These are phyloP conservation scores for Xylaria venustula DNA, from an alignment of 495 filamentous ascomycete species.

Conservation along the genomic window DNA sequence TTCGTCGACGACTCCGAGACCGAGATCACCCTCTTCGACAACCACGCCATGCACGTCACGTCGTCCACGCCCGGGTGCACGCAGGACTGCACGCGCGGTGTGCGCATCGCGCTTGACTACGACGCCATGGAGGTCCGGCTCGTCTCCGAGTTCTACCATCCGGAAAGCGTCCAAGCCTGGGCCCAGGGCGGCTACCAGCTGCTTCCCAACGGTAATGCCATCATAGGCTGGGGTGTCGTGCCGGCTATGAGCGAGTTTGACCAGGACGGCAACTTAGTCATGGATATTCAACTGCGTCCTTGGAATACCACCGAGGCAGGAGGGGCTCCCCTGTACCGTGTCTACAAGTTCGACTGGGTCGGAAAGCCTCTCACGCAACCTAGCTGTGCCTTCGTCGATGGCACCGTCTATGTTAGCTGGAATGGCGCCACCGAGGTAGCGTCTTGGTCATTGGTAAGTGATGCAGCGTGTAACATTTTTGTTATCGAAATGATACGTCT, in stretches of 20 bases:
- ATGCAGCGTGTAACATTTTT: too few species aligned
- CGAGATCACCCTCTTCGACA: constrained; percentile 55
- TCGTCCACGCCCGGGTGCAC: constrained; percentile 38
- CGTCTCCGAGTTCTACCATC: constrained; percentile 30
- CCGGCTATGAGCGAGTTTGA: constrained; percentile 55
- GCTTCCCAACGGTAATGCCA: constrained; percentile 49
- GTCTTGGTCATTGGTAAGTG: constrained; percentile 20
- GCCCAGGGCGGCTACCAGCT: constrained; percentile 62
- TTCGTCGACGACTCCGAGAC: constrained; percentile 44
- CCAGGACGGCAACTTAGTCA: constrained; percentile 45
- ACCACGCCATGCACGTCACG: constrained; percentile 52
- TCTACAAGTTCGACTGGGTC: constrained; percentile 28
- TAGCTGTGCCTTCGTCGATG: constrained; percentile 17
- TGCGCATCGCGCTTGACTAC: constrained; percentile 55
- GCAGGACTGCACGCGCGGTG: constrained; percentile 38
- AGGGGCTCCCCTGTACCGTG: constrained; percentile 26
- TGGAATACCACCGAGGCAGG: constrained; percentile 16
- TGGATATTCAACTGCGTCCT: constrained; percentile 29
- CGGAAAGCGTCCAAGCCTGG: constrained; percentile 45
- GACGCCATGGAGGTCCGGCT: constrained; percentile 42
- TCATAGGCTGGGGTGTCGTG: constrained; percentile 59
- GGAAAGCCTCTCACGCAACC: constrained; percentile 21
- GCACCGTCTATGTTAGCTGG: constrained; percentile 26
- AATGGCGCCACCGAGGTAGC: constrained; percentile 28
- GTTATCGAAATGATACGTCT: too few species aligned